Evolutionary conservation across 352 stramenopile genomes (phyloP).

Genomic region (Globisporangium cederbergense): DNA sequence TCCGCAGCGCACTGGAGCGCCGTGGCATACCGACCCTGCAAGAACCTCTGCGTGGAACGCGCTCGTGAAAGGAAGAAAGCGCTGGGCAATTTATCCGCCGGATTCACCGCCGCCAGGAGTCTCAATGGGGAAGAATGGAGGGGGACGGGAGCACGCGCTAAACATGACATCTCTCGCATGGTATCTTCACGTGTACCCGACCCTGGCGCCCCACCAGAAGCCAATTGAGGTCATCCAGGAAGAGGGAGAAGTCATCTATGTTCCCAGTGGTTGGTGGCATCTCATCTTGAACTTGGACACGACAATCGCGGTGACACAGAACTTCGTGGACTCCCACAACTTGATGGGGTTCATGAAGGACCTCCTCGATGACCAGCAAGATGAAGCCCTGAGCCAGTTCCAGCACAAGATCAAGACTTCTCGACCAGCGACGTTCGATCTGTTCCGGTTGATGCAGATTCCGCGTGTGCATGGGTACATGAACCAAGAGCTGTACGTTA

Average conservation of each 20-base stretch:
- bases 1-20: conserved; percentile 84
- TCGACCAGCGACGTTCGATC: conserved; percentile 57
- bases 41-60: conserved; percentile 96
- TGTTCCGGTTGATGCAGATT: conserved; percentile 64
- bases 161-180: conserved; percentile 82
- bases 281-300: conserved; percentile 94
- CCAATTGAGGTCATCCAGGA: conserved; percentile 87
- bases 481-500: conserved; percentile 54
- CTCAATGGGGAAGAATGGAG: conserved; percentile 42
- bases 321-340: conserved; percentile 91
- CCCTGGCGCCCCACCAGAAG: conserved; percentile 62
- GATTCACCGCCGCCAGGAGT: conserved; percentile 70
- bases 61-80: conserved; percentile 91
- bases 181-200: conserved; percentile 86
- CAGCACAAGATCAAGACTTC: conserved; percentile 42
- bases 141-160: conserved; percentile 53
- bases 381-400: conserved; percentile 52
- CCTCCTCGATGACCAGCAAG: conserved; percentile 55
- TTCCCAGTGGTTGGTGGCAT: conserved; percentile 98
- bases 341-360: conserved; percentile 69
- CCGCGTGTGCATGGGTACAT: conserved; percentile 55
- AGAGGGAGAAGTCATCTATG: conserved; percentile 95
- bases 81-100: conserved; percentile 95
- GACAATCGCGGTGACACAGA: conserved; percentile 96
- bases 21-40: conserved; percentile 94